phyloP scores from a whole-genome alignment of 2,329 filamentous ascomycete species.

The Trichoderma pleuroti region DNA sequence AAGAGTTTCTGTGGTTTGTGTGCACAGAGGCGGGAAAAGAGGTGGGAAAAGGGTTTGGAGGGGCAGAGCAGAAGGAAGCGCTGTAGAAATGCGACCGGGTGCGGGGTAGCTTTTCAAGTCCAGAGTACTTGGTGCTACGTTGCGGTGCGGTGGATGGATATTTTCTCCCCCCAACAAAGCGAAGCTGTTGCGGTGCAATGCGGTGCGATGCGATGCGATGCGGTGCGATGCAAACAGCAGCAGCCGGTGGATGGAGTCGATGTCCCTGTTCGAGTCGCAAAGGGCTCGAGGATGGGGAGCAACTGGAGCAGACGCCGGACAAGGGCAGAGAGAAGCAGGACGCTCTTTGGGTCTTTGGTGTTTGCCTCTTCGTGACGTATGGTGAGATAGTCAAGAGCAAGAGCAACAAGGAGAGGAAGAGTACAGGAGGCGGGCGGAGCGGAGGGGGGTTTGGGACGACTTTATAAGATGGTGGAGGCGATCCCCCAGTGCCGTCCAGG shows the following conservation, averaged over 20 bases:
- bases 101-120: slow-evolving; percentile 18
- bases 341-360: not conserved
- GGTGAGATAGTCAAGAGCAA: not conserved
- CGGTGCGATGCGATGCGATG: not conserved
- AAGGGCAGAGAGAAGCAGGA: not conserved
- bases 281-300: not conserved
- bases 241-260: not conserved
- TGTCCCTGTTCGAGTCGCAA: slow-evolving; percentile 7
- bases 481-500: slow-evolving; percentile 5
- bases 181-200: not conserved
- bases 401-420: not conserved
- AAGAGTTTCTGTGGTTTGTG: not conserved
- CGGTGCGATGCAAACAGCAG: not conserved
- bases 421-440: not conserved
- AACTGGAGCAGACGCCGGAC: not conserved
- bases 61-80: slow-evolving; percentile 1
- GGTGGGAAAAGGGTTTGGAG: not conserved
- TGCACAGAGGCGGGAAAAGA: not conserved
- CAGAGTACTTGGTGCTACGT: slow-evolving; percentile 6
- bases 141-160: not conserved
- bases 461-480: slow-evolving; percentile 20
- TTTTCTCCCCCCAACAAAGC: not conserved
- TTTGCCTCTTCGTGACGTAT: not conserved
- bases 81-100: slow-evolving; percentile 8
- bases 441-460: slow-evolving; percentile 18